phyloP scores from a whole-genome alignment of 2,329 filamentous ascomycete genomes.

The Penicillium capsulatum region DNA sequence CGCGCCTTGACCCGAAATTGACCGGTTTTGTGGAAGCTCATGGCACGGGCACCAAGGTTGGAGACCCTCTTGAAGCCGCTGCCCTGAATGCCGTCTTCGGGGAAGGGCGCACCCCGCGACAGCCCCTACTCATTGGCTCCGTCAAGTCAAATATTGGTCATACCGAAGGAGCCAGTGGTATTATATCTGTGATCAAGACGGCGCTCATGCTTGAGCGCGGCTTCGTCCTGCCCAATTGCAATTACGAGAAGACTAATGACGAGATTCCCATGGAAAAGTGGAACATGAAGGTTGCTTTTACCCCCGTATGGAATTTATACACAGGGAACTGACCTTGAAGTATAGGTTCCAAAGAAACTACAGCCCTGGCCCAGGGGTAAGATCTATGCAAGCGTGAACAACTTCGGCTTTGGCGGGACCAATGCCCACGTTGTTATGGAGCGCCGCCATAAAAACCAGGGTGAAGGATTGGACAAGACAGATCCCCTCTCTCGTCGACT shows the following conservation, averaged over 20 bases:
- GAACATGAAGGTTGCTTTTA: constrained; percentile 29
- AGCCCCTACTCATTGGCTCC: constrained; percentile 26
- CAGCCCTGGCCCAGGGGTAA: constrained; percentile 26
- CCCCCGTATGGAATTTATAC: too few relatives aligned
- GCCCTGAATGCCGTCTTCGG: constrained; percentile 22
- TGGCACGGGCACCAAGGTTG: constrained; percentile 41
- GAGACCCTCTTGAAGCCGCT: constrained; percentile 31
- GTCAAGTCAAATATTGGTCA: constrained; percentile 32
- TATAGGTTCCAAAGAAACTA: constrained; percentile 22
- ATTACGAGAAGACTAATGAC: constrained; percentile 22
- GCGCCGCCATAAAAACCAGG: constrained; percentile 17
- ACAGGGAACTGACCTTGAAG: too few relatives aligned
- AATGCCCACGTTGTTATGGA: constrained; percentile 33
- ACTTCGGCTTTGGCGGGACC: constrained; percentile 36
- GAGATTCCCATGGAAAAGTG: constrained; percentile 25
- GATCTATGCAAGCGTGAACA: constrained; percentile 29
- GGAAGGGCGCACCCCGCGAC: constrained; percentile 15
- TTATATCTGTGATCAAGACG: constrained; percentile 28
- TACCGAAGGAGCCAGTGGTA: constrained; percentile 26
- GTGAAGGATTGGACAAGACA: constrained; percentile 11
- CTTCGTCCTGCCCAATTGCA: constrained; percentile 26
- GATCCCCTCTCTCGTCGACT: constrained; percentile 14
- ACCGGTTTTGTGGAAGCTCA: constrained; percentile 42
- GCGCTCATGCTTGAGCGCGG: constrained; percentile 26
- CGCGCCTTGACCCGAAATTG: constrained; percentile 30